Evolutionary conservation across 345 rosid species (phyloP).

Genomic region (Gossypium raimondii): DNA sequence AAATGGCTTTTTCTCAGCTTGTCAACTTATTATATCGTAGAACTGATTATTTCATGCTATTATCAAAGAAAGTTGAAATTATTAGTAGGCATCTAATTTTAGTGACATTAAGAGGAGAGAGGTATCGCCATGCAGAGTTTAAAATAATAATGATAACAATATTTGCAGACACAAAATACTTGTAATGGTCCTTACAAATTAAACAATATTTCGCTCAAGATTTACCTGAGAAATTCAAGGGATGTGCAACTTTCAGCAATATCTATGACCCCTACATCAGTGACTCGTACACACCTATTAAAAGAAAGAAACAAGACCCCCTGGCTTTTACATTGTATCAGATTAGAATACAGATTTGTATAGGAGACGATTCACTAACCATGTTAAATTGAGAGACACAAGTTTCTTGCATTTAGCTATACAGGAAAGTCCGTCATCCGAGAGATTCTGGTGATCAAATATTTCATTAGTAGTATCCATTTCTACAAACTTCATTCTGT

Average conservation of each 20-base stretch:
- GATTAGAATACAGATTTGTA: conserved; percentile 10
- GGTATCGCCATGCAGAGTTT: not conserved
- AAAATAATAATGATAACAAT: not conserved
- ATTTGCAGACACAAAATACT: not conserved
- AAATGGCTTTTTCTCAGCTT: not conserved
- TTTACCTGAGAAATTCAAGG: conserved; percentile 79
- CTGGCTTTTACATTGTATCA: conserved; percentile 5
- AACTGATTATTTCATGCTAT: not conserved
- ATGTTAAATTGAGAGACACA: conserved; percentile 72
- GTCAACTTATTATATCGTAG: not conserved
- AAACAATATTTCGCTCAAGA: not conserved
- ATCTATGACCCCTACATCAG: conserved; percentile 71
- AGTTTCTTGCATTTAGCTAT: conserved; percentile 73
- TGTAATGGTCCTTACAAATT: not conserved
- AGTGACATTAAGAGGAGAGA: not conserved
- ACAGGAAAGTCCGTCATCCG: conserved; percentile 72
- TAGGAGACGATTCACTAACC: conserved; percentile 42
- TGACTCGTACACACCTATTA: conserved; percentile 73
- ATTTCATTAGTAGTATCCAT: conserved; percentile 7
- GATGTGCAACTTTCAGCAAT: conserved; percentile 70
- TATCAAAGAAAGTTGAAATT: not conserved
- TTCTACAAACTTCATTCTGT: conserved; percentile 5
- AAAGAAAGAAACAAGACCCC: not conserved
- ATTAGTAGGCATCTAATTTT: not conserved
- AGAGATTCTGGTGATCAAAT: conserved; percentile 57